phyloP scores from a whole-genome alignment of 208 protist genomes.

The Trypanosoma boissoni region DNA sequence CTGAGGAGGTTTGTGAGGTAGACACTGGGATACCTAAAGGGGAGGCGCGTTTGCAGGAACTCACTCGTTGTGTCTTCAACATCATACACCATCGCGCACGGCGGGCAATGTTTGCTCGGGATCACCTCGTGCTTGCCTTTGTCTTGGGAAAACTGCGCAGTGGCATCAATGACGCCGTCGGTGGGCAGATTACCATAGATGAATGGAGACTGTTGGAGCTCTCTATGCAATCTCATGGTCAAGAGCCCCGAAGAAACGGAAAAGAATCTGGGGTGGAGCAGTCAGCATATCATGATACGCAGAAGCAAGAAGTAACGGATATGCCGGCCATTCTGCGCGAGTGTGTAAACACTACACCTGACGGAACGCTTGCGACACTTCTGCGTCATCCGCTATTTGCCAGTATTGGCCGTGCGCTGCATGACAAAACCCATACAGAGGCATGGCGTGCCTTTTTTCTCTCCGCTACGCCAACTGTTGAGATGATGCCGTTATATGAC shows the following conservation, averaged over 20 bases:
- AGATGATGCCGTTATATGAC: conserved; percentile 35
- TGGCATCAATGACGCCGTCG: conserved; percentile 33
- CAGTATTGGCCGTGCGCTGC: conserved; percentile 58
- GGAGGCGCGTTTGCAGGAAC: conserved; percentile 29
- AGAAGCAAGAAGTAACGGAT: not conserved
- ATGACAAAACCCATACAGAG: conserved; percentile 23
- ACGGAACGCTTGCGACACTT: conserved; percentile 38
- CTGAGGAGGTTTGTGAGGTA: no score
- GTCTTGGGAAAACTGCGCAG: conserved; percentile 92
- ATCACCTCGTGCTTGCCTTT: conserved; percentile 94
- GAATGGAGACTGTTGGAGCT: conserved; percentile 72
- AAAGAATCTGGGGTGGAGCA: not conserved
- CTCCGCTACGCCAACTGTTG: conserved; percentile 34
- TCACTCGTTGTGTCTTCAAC: conserved; percentile 68
- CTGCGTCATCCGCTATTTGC: conserved; percentile 57
- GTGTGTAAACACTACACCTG: conserved; percentile 14
- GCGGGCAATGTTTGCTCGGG: conserved; percentile 93
- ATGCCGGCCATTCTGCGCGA: conserved; percentile 21
- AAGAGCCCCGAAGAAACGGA: not conserved
- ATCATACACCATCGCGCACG: conserved; percentile 72
- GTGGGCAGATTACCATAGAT: conserved; percentile 35
- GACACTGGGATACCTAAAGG: conserved; percentile 20
- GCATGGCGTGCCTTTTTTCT: conserved; percentile 59
- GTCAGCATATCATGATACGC: not conserved
- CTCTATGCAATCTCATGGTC: conserved; percentile 15